These are phyloP conservation scores for Leishmania gerbilli DNA, from an alignment of 208 protist species.

Conservation along the genomic window DNA sequence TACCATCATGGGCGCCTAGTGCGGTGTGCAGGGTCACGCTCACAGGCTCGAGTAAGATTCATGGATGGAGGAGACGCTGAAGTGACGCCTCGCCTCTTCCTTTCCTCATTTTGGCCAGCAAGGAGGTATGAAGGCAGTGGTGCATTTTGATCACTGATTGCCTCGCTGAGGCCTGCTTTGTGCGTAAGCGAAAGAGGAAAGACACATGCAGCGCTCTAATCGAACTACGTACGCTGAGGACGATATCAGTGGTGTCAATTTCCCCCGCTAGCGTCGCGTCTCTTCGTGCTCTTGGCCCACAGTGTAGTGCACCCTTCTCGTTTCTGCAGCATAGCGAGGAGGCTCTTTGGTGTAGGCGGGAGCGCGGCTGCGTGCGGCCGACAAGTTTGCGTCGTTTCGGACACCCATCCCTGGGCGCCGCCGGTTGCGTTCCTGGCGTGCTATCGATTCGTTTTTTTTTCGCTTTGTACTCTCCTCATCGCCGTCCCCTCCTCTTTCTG, in stretches of 20 bases:
- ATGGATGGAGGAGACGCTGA: neutral
- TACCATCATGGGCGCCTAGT: constrained; percentile 27
- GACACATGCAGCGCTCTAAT: neutral
- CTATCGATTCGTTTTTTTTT: neutral
- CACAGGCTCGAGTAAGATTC: constrained; percentile 1
- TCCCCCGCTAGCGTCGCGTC: neutral
- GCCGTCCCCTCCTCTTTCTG: neutral
- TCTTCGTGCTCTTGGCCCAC: neutral
- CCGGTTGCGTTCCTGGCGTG: neutral
- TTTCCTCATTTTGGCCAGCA: neutral
- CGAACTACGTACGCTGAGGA: neutral
- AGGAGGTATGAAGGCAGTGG: neutral
- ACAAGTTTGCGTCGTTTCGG: neutral
- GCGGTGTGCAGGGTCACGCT: neutral
- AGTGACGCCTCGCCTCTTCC: neutral
- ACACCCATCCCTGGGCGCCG: too few species aligned
- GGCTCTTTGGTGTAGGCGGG: neutral
- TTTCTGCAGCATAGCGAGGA: neutral
- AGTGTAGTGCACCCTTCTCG: neutral
- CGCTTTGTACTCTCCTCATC: neutral
- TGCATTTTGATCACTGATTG: neutral
- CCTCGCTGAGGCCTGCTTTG: neutral
- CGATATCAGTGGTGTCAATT: neutral
- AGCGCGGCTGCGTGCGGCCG: neutral
- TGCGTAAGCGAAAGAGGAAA: neutral